phyloP scores from a whole-genome alignment of 176 grass and related monocot genomes.

The Stipa capillata region DNA sequence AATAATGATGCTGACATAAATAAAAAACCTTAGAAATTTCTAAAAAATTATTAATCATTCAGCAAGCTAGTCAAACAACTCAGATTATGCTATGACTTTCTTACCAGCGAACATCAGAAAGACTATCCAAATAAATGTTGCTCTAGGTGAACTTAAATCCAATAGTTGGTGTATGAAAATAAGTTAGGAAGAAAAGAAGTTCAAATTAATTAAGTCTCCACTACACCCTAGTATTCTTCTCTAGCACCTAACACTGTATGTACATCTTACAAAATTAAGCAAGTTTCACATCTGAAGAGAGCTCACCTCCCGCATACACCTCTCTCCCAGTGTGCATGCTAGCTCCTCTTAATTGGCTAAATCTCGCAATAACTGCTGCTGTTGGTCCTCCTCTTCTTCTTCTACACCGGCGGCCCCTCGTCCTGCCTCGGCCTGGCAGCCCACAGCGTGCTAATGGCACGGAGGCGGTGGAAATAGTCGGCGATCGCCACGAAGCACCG shows the following conservation, averaged over 20 bases:
- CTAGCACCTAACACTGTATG: constrained; percentile 27
- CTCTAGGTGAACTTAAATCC: background rate
- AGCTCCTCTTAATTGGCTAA: background rate
- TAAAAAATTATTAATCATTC: background rate
- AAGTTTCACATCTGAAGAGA: constrained; percentile 19
- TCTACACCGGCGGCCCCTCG: background rate
- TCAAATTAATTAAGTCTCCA: background rate
- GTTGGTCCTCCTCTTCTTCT: background rate
- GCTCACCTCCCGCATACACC: background rate
- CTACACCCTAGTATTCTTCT: constrained; percentile 12
- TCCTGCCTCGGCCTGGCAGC: constrained; percentile 24
- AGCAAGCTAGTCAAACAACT: background rate
- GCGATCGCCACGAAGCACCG: constrained; percentile 29
- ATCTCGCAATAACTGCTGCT: constrained; percentile 4
- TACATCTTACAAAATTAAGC: constrained; percentile 33
- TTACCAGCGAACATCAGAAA: background rate
- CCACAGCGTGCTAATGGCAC: constrained; percentile 39
- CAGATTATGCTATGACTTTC: background rate
- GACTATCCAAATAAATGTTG: background rate
- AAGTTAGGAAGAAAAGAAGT: background rate
- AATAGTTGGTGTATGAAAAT: constrained; percentile 4
- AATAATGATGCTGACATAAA: too few relatives aligned
- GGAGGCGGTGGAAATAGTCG: constrained; percentile 51
- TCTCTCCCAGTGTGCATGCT: constrained; percentile 20
- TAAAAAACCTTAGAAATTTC: background rate